A percentile compares a stretch with the other conserved stretches of the same genome.
Evolutionary conservation across 2,329 filamentous ascomycete species (phyloP).

Genomic region (Sporothrix protearum): DNA sequence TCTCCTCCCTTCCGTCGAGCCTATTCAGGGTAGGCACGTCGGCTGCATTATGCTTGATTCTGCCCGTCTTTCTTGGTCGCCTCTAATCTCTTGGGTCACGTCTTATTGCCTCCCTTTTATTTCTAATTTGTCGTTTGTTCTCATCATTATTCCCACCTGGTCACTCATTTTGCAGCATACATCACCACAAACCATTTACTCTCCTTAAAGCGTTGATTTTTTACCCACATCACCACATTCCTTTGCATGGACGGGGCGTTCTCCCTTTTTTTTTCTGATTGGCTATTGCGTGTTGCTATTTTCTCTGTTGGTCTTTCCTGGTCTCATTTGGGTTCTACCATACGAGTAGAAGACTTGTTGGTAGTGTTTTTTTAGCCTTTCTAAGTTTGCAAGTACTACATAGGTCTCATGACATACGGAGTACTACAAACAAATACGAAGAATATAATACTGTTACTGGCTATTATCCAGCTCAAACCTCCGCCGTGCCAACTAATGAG

Average conservation of each 20-base stretch:
- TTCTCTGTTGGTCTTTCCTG: neutral
- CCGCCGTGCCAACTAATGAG: neutral
- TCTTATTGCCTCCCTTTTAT: neutral
- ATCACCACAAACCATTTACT: slow-evolving; percentile 8
- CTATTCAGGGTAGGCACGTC: neutral
- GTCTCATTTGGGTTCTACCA: neutral
- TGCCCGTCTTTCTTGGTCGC: neutral
- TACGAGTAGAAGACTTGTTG: neutral
- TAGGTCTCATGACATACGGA: slow-evolving; percentile 13
- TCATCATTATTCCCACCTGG: neutral
- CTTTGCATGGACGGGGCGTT: slow-evolving; percentile 28
- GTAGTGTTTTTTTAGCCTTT: neutral
- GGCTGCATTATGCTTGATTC: neutral
- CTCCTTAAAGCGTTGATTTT: slow-evolving; percentile 5
- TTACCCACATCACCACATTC: slow-evolving; percentile 23
- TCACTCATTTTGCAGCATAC: slow-evolving; percentile 17
- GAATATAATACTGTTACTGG: neutral
- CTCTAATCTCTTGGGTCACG: neutral
- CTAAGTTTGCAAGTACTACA: slow-evolving; percentile 5
- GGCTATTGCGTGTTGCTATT: neutral
- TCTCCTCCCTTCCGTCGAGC: neutral
- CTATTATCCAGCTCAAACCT: neutral
- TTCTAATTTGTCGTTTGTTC: neutral
- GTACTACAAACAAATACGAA: neutral
- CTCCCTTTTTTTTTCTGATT: neutral